Conservation (phyloP, 2,329 filamentous ascomycete species). For the Chrysosporium keratinophilum region DNA sequence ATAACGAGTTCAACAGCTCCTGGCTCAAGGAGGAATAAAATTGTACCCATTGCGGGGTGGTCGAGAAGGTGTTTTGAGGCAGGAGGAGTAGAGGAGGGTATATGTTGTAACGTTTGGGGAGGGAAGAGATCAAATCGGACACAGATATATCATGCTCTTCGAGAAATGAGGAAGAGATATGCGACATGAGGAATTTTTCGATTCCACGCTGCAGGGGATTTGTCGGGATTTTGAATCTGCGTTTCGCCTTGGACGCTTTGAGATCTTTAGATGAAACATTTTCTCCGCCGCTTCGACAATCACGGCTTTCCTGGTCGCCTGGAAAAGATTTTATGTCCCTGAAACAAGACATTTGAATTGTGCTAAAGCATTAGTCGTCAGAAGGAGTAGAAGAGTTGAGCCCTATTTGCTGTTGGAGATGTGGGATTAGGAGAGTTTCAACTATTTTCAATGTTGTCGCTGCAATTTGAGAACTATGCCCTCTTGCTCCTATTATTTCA, state of each 20-base stretch:
- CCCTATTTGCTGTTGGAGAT: too few relatives aligned
- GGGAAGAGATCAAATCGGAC: slow-evolving; percentile 14
- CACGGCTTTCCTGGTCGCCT: not conserved
- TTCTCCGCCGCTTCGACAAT: not conserved
- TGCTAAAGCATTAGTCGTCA: too few relatives aligned
- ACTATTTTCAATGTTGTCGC: too few relatives aligned
- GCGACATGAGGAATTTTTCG: slow-evolving; percentile 23
- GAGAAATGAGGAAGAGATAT: slow-evolving; percentile 18
- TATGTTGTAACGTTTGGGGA: slow-evolving; percentile 43
- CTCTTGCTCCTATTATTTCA: too few relatives aligned
- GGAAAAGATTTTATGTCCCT: not conserved
- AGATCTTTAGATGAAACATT: not conserved
- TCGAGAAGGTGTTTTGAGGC: slow-evolving; percentile 38
- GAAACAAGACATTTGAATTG: not conserved
- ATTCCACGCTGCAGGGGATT: slow-evolving; percentile 29
- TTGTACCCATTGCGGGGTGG: slow-evolving; percentile 22
- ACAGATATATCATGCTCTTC: slow-evolving; percentile 2
- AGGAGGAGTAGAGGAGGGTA: slow-evolving; percentile 51
- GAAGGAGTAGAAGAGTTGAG: too few relatives aligned
- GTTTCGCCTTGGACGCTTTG: not conserved
- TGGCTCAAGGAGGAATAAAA: slow-evolving; percentile 21
- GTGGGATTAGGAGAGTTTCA: too few relatives aligned
- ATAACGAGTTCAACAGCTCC: slow-evolving; percentile 30
- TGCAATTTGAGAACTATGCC: too few relatives aligned
- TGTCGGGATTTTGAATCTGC: not conserved